Evolutionary conservation across 2,329 filamentous ascomycete genomes (phyloP).

Genomic region (Endothia cerciana): DNA sequence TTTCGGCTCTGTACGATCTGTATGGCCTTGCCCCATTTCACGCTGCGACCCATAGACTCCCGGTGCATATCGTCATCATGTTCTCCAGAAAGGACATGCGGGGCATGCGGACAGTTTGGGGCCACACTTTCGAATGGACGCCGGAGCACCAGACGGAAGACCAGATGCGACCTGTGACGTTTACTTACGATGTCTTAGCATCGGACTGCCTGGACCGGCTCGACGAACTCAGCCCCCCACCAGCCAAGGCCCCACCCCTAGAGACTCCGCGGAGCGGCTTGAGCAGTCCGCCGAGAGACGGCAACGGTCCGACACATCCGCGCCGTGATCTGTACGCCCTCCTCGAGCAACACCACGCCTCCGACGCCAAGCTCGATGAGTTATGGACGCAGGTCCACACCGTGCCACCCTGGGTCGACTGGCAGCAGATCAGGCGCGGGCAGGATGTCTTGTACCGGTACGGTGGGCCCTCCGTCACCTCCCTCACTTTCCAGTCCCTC

Average conservation of each 20-base stretch:
- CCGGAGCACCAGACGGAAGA: constrained; percentile 63
- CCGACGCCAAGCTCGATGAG: constrained; percentile 56
- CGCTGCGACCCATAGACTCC: not conserved
- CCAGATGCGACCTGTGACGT: constrained; percentile 62
- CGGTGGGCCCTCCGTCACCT: constrained; percentile 67
- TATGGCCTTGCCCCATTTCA: not conserved
- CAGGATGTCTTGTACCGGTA: constrained; percentile 81
- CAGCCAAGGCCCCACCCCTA: constrained; percentile 13
- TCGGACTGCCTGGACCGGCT: constrained; percentile 68
- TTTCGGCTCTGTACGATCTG: not conserved
- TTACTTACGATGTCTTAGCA: constrained; percentile 70
- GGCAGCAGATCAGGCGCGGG: constrained; percentile 73
- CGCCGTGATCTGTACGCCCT: constrained; percentile 66
- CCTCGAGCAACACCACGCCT: constrained; percentile 59
- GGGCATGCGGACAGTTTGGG: constrained; percentile 51
- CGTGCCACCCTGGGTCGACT: constrained; percentile 76
- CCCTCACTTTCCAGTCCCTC: constrained; percentile 66
- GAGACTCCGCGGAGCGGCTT: not conserved
- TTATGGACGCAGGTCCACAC: constrained; percentile 71
- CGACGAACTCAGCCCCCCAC: constrained; percentile 61
- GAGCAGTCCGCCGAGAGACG: constrained; percentile 19
- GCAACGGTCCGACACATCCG: constrained; percentile 35
- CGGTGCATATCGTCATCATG: constrained; percentile 3
- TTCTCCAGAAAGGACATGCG: constrained; percentile 25
- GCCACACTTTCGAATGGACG: constrained; percentile 72